These are phyloP conservation scores for Phytophthora litchii DNA, from an alignment of 352 stramenopile species.

Conservation along the genomic window DNA sequence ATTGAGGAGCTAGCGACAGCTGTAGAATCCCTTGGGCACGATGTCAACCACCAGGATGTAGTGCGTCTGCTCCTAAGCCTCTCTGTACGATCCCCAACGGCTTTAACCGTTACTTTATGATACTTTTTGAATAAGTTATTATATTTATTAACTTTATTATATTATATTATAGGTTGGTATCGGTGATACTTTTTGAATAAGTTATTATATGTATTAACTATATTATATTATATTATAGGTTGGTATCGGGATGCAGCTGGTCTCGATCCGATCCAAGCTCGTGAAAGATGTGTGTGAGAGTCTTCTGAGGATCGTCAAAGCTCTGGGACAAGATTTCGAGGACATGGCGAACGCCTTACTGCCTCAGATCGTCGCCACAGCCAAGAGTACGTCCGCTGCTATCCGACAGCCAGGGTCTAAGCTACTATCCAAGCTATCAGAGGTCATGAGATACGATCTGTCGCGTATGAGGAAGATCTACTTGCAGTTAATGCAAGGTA, in stretches of 20 bases:
- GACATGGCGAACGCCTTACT: slow-evolving; percentile 68
- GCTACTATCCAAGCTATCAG: slow-evolving; percentile 58
- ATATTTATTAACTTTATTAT: slow-evolving; percentile 9
- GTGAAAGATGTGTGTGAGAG: slow-evolving; percentile 55
- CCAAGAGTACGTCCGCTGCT: slow-evolving; percentile 58
- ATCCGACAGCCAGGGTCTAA: slow-evolving; percentile 55
- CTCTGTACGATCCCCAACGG: slow-evolving; percentile 36
- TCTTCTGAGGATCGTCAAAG: slow-evolving; percentile 55
- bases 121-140: slow-evolving; percentile 9
- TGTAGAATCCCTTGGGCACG: slow-evolving; percentile 45
- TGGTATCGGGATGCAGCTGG: slow-evolving; percentile 49
- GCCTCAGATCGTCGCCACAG: slow-evolving; percentile 48
- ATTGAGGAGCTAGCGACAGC: slow-evolving; percentile 53
- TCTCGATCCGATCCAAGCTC: slow-evolving; percentile 53
- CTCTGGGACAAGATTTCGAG: slow-evolving; percentile 48
- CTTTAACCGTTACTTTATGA: slow-evolving; percentile 9
- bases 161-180: slow-evolving; percentile 42
- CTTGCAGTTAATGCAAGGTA: slow-evolving; percentile 48
- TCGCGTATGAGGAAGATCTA: slow-evolving; percentile 54
- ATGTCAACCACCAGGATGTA: slow-evolving; percentile 35
- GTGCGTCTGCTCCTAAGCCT: slow-evolving; percentile 49
- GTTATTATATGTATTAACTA: slow-evolving; percentile 11
- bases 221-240: slow-evolving; percentile 28
- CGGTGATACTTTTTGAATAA: slow-evolving; percentile 4
- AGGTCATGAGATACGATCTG: slow-evolving; percentile 70